These are phyloP conservation scores for Trypanosoma avium DNA, from an alignment of 208 protist genomes.

Conservation along the genomic window DNA sequence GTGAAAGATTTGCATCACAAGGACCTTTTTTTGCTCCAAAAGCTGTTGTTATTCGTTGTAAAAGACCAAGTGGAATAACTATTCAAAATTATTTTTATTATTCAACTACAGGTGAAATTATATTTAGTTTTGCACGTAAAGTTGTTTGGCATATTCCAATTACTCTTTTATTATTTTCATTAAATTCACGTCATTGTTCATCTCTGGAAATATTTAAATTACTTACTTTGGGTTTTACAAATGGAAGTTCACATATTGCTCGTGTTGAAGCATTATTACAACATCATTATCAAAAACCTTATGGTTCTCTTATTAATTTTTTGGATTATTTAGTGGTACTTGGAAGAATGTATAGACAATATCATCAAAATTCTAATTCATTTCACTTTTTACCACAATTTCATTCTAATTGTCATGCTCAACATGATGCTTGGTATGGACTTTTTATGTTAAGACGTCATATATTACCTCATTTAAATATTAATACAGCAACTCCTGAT, in stretches of 20 bases:
- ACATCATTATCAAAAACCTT: conserved; percentile 82
- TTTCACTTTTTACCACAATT: conserved; percentile 85
- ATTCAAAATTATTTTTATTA: conserved; percentile 98
- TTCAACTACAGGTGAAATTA: conserved; percentile 82
- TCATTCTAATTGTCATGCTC: conserved; percentile 57
- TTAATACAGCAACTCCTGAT: conserved; percentile 58
- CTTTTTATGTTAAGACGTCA: conserved; percentile 87
- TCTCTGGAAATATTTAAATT: conserved; percentile 61
- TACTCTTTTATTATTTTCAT: conserved; percentile 64
- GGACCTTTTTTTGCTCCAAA: conserved; percentile 95
- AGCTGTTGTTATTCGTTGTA: conserved; percentile 95
- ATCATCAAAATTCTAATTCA: conserved; percentile 60
- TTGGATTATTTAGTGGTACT: conserved; percentile 80
- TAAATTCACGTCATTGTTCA: conserved; percentile 59
- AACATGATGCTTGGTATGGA: conserved; percentile 90
- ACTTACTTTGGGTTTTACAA: conserved; percentile 66
- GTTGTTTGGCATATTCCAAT: conserved; percentile 87
- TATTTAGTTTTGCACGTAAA: conserved; percentile 87
- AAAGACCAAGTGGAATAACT: conserved; percentile 91
- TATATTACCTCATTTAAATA: conserved; percentile 89
- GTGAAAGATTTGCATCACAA: conserved; percentile 88
- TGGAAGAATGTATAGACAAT: conserved; percentile 80
- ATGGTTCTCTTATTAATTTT: conserved; percentile 66
- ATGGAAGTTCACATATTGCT: conserved; percentile 42
- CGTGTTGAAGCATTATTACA: conserved; percentile 88